Evolutionary conservation across 495 filamentous ascomycete species (phyloP), one percentile per base, ranked within the genome.

Genomic region (Hypoxylon intermedium): DNA sequence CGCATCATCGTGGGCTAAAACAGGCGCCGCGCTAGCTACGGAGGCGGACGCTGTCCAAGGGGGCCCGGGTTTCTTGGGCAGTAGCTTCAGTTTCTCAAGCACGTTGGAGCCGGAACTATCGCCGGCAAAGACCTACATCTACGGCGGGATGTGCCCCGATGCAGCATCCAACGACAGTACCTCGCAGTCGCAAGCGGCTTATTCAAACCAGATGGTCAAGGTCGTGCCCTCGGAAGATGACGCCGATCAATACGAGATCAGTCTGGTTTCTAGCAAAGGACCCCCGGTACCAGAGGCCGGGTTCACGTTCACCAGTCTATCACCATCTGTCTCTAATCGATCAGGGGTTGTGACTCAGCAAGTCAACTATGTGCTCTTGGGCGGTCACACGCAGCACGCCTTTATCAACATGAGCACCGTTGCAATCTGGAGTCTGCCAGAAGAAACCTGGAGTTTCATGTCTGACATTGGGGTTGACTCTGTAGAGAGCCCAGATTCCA

Each of bases 321-420:
- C 75, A 15, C 83, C 88, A 7, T 74, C 76, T 0, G 53, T 76
- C 15, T 71, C 74, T 18, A 87, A 89, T 30, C 87, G 79, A 51
- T 84, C 83, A 0, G 83, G 80, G 21, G 73, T 76, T 2, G 69
- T 83, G 26, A 85, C 77, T 1, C 84, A 88, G 65, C 85, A 91
- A 67, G 86, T 86, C 44, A 85, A 85, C 47, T 93, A 89, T 47
- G 85, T 97, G 5, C 74, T 98, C 11, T 76, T 97, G 34, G 93
- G 93, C 9, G 93, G 93, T 0, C 91, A 97, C 69, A 96, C 92
- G 0, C 77, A 84, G 59, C 65, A 77, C 11, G 93, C 91, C 0
- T 97, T 97, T 63, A 85, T 96, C 68, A 96, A 97, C 69, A 96
- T 95, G 89, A 92, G 89, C 26, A 89, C 91, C 55, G 83, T 93